Evolutionary conservation across 805 yeast genomes (phyloP).

Genomic region (Teunomyces kruisii): DNA sequence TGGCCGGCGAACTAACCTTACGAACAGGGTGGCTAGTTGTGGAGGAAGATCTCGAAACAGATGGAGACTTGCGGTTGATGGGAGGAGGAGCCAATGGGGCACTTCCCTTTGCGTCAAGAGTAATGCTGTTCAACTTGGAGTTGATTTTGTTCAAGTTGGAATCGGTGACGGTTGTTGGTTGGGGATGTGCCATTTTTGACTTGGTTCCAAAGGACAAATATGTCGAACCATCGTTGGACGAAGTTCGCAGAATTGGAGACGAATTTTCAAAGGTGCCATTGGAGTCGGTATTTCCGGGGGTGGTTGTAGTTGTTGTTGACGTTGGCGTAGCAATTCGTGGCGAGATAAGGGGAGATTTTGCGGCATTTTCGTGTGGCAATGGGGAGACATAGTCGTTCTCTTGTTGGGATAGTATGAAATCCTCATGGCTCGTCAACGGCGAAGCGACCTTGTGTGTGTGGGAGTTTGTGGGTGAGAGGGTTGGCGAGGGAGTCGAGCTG

Average conservation of each 20-base stretch:
- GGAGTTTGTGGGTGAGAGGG: conserved; percentile 1
- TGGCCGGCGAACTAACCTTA: conserved; percentile 5
- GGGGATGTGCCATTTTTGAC: conserved; percentile 7
- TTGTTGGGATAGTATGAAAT: conserved; percentile 1
- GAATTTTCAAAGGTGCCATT: conserved; percentile 3
- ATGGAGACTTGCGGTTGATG: conserved; percentile 7
- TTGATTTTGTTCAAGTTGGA: conserved; percentile 11
- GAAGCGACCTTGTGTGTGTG: neutral
- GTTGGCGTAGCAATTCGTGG: conserved; percentile 3
- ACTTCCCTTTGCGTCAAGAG: neutral
- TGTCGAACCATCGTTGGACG: conserved; percentile 5
- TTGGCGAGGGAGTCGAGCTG: neutral
- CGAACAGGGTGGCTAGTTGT: neutral
- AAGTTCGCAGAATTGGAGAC: conserved; percentile 9
- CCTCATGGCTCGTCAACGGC: conserved; percentile 3
- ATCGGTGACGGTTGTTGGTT: conserved; percentile 7
- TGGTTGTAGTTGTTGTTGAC: conserved; percentile 8
- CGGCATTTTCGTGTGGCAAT: conserved; percentile 7
- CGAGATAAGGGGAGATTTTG: neutral
- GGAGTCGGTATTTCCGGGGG: conserved; percentile 6
- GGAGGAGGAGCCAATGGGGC: neutral
- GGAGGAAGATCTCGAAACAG: conserved; percentile 11
- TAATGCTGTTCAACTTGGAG: conserved; percentile 5
- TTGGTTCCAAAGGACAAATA: conserved; percentile 7
- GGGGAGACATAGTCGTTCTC: conserved; percentile 13